phyloP scores from a whole-genome alignment of 2,329 filamentous ascomycete genomes.

The Xylaria sp. region DNA sequence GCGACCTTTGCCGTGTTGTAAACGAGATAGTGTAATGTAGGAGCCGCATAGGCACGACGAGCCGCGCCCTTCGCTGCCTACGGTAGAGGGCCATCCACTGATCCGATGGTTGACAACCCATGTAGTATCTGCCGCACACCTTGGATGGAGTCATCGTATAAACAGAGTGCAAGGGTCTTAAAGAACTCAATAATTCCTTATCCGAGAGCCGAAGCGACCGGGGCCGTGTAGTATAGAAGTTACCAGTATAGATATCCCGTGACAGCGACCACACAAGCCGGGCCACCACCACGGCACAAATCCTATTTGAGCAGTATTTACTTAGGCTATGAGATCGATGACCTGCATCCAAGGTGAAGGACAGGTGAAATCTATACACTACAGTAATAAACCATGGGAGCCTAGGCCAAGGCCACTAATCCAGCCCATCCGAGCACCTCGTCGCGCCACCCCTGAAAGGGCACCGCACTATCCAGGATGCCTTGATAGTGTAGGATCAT shows the following conservation, averaged over 20 bases:
- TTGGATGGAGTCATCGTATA: not conserved
- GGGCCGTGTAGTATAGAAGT: no score
- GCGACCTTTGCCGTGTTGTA: not conserved
- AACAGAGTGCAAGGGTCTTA: not conserved
- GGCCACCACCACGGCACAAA: not conserved
- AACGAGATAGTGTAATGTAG: not conserved
- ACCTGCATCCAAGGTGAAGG: conserved; percentile 13
- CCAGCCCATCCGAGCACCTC: conserved; percentile 2
- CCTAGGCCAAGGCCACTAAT: not conserved
- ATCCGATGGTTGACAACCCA: not conserved
- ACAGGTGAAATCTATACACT: not conserved
- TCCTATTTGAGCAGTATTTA: no score
- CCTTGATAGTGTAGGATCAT: not conserved
- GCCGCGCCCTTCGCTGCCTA: not conserved
- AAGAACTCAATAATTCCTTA: no score
- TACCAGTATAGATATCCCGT: no score
- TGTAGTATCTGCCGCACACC: not conserved
- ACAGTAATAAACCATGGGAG: no score
- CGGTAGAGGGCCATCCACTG: not conserved
- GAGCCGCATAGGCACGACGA: conserved; percentile 2
- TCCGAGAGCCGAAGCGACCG: no score
- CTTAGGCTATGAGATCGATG: not conserved
- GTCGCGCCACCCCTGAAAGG: conserved; percentile 1
- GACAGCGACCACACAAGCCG: not conserved
- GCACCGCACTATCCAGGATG: not conserved